phyloP scores from a whole-genome alignment of 2,329 filamentous ascomycete genomes.

The Taxawa tesnikishii region DNA sequence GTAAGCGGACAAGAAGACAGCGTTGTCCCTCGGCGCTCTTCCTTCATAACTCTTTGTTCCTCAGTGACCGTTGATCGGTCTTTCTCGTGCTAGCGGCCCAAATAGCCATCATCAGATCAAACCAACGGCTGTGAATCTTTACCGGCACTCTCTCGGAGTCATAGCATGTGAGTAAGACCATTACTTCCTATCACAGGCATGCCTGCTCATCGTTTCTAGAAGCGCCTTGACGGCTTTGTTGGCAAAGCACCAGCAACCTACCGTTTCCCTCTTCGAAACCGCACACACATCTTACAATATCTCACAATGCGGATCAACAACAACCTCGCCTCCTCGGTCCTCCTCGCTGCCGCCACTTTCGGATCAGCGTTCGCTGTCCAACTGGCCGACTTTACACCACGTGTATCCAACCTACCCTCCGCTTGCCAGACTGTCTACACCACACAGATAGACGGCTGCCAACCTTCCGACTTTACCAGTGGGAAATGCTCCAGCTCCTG shows the following conservation, averaged over 20 bases:
- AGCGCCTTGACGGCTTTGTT: background rate
- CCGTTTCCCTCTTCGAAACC: background rate
- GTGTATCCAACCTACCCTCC: constrained; percentile 24
- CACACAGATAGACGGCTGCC: constrained; percentile 26
- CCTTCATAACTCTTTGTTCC: no score
- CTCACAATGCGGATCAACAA: background rate
- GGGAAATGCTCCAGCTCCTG: constrained; percentile 22
- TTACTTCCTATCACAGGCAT: no score
- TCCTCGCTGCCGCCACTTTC: background rate
- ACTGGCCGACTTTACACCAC: constrained; percentile 32
- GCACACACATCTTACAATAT: background rate
- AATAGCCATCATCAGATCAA: no score
- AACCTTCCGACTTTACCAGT: constrained; percentile 23
- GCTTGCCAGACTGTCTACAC: constrained; percentile 29
- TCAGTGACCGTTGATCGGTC: no score
- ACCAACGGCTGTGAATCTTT: no score
- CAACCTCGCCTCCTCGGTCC: background rate
- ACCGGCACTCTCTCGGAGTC: no score
- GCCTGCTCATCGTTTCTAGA: no score
- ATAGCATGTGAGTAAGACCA: no score
- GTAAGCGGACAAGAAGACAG: no score
- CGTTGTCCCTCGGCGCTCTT: no score
- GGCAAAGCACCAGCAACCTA: background rate
- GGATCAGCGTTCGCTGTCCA: constrained; percentile 20
- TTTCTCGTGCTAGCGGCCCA: no score